These are phyloP conservation scores for Strobilomyces echinocephalus DNA, from an alignment of 768 basidiomycete species.

Conservation along the genomic window DNA sequence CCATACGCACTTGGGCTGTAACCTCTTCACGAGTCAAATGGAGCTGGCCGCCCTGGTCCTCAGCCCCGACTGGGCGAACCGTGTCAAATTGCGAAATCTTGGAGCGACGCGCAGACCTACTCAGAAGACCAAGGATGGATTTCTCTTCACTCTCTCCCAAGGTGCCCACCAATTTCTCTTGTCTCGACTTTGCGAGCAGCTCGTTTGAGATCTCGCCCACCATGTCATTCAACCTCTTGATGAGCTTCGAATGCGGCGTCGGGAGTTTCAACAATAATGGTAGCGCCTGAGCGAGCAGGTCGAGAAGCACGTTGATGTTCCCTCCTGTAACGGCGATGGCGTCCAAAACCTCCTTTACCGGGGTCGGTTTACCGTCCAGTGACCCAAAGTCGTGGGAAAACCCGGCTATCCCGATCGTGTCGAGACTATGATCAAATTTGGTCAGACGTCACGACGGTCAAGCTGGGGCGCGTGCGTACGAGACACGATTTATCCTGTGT, in stretches of 20 bases:
- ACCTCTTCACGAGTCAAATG: conserved; percentile 40
- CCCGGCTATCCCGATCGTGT: conserved; percentile 42
- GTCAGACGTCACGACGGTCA: background rate
- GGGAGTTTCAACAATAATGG: conserved; percentile 33
- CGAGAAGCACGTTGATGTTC: conserved; percentile 2
- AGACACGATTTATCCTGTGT: conserved; percentile 29
- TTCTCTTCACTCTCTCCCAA: conserved; percentile 30
- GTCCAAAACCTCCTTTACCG: conserved; percentile 27
- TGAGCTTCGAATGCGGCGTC: conserved; percentile 20
- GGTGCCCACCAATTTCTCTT: conserved; percentile 30
- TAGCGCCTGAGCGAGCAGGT: conserved; percentile 26
- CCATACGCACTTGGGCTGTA: conserved; percentile 25
- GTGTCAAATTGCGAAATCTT: background rate
- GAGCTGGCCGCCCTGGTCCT: conserved; percentile 25
- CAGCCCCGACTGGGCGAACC: conserved; percentile 33
- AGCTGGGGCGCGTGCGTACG: conserved; percentile 26
- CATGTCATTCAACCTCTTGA: conserved; percentile 24
- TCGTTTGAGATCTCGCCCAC: conserved; percentile 33
- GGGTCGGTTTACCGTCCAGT: conserved; percentile 32
- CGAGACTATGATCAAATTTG: conserved; percentile 28
- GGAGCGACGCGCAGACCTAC: conserved; percentile 15
- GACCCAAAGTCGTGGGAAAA: conserved; percentile 44
- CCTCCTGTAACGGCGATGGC: conserved; percentile 13
- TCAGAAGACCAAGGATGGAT: conserved; percentile 36
- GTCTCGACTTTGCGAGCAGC: conserved; percentile 30